These are phyloP conservation scores for Saccharomycopsis crataegensis DNA, from an alignment of 1,139 yeast species.

Conservation along the genomic window DNA sequence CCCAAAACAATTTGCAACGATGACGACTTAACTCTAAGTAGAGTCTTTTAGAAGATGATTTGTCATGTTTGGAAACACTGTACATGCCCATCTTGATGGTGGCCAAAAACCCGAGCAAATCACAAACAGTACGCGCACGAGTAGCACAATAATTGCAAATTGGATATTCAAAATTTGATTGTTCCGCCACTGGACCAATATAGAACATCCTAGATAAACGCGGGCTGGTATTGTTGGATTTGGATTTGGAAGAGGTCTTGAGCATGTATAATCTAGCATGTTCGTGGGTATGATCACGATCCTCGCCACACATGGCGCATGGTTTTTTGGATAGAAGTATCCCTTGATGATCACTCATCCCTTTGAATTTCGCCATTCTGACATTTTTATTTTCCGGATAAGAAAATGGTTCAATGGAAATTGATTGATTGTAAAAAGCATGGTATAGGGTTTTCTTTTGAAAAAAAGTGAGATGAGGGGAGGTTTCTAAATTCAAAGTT, in stretches of 20 bases:
- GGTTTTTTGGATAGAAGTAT: constrained; percentile 27
- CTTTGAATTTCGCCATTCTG: not conserved
- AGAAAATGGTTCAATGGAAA: constrained; percentile 77
- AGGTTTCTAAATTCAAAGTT: constrained; percentile 46
- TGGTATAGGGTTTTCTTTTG: constrained; percentile 52
- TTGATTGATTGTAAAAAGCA: constrained; percentile 67
- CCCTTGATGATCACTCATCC: too few species aligned
- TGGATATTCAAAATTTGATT: constrained; percentile 32
- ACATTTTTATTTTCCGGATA: constrained; percentile 61
- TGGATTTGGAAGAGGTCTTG: constrained; percentile 17
- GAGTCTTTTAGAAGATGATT: too few species aligned
- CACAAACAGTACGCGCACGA: constrained; percentile 73
- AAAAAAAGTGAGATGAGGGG: constrained; percentile 54
- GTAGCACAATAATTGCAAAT: constrained; percentile 77
- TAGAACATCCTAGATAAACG: not conserved
- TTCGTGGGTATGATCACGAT: constrained; percentile 59
- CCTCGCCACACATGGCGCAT: constrained; percentile 80
- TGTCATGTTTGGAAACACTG: too few species aligned
- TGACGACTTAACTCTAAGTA: too few species aligned
- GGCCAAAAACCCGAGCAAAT: constrained; percentile 58
- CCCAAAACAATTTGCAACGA: too few species aligned
- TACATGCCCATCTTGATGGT: too few species aligned
- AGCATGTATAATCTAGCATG: constrained; percentile 73
- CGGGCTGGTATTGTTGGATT: not conserved
- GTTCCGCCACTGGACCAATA: not conserved